Evolutionary conservation across 805 yeast species (phyloP), one percentile per base, ranked within the genome.

Genomic region (Pichia heedii): DNA sequence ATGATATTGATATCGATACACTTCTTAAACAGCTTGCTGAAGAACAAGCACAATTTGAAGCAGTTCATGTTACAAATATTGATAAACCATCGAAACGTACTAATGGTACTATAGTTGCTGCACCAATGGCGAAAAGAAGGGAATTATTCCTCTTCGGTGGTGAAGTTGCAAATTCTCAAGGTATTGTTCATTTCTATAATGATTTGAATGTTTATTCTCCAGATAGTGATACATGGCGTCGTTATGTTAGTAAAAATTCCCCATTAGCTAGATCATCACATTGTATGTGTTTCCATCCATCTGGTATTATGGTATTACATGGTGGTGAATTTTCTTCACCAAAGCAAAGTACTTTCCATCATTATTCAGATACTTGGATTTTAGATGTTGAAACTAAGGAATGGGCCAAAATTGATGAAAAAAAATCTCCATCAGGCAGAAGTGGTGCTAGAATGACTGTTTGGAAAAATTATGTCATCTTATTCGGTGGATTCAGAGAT

Each of bases 241-340:
- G 72, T 46, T 74, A 80, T 51, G 67, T 81, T 2, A 86, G 96
- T 2, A 84, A 84, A 54, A 90, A 90, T 57, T 63, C 94, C 0
- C 98, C 98, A 15, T 74, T 89, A 58, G 96, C 96, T 1, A 69
- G 98, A 49, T 84, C 95, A 0, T 87, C 96, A 0, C 96, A 94
- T 53, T 84, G 95, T 1, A 84, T 89, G 86, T 81, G 89, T 49
- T 81, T 85, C 0, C 97, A 90, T 62, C 95, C 96, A 1, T 77
- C 88, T 2, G 97, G 97, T 11, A 68, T 89, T 2, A 74, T 86
- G 22, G 61, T 90, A 47, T 64, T 90, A 69, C 93, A 87, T 65
- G 98, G 97, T 40, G 98, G 98, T 55, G 98, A 90, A 63, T 90
- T 93, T 54, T 85, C 96, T 2, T 84, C 95, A 15, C 97, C 97